Percentiles rank a stretch among this genome's conserved stretches.
phyloP scores from a whole-genome alignment of 2,329 filamentous ascomycete species.

The Erysiphe pulchra region DNA sequence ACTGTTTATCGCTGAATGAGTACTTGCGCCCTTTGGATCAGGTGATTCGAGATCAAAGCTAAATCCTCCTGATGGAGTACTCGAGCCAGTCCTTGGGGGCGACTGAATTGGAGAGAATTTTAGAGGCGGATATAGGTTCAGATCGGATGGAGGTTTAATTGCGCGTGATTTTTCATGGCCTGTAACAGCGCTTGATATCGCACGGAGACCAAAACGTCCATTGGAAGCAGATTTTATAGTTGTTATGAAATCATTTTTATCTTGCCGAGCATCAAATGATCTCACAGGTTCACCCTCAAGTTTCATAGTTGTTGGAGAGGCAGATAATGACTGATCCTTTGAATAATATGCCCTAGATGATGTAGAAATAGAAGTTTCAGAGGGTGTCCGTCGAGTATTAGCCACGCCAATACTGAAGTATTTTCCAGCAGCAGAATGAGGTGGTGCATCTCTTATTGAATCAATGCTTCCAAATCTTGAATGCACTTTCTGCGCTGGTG shows the following conservation, averaged over 20 bases:
- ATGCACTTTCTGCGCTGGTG: conserved; percentile 40
- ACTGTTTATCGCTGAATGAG: conserved; percentile 20
- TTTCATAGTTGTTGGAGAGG: conserved; percentile 31
- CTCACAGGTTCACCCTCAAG: conserved; percentile 19
- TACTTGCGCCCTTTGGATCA: conserved; percentile 28
- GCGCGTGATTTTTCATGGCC: conserved; percentile 26
- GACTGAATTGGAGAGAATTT: conserved; percentile 31
- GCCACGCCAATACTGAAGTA: conserved; percentile 30
- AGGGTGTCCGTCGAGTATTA: conserved; percentile 14
- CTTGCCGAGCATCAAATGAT: conserved; percentile 22
- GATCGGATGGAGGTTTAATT: conserved; percentile 18
- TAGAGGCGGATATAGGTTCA: conserved; percentile 17
- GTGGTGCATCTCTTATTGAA: conserved; percentile 35
- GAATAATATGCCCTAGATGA: conserved; percentile 32
- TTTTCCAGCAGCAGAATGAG: conserved; percentile 40
- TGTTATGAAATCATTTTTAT: conserved; percentile 23
- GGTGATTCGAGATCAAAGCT: conserved; percentile 63
- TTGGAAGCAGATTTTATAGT: conserved; percentile 20
- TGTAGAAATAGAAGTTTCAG: conserved; percentile 28
- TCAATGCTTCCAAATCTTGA: conserved; percentile 59
- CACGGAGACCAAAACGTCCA: conserved; percentile 44
- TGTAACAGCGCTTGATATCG: conserved; percentile 55
- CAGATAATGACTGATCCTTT: conserved; percentile 25
- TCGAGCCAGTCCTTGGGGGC: conserved; percentile 53
- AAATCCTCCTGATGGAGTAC: conserved; percentile 34